Base-by-base conservation (phyloP, 441 rosid species). In the Cnidoscolus chayamansa region DNA sequence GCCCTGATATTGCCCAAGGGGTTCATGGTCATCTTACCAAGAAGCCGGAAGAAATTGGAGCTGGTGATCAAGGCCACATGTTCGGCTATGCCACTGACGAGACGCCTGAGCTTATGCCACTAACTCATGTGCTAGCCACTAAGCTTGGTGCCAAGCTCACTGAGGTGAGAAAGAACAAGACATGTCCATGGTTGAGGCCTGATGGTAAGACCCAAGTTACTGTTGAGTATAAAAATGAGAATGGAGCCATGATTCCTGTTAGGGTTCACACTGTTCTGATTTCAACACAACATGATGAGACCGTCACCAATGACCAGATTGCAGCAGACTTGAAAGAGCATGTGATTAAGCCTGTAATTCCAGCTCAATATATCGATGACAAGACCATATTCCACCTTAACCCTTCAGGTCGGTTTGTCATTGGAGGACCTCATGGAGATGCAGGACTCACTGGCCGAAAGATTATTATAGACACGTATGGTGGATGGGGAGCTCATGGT, bases 61-160 rank as follows among this genome's bases (percentile, higher is more conserved):
- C 96, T 67, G 96, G 96, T 75, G 96, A 90, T 71, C 95, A 90
- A 63, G 95, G 92, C 3, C 94, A 89, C 67, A 89, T 89, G 91
- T 89, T 89, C 31, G 92, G 94, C 5, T 89, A 89, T 72, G 96
- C 92, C 12, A 84, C 96, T 0, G 93, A 90, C 73, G 93, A 90
- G 73, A 90, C 96, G 6, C 87, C 91, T 10, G 93, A 90, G 82
- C 76, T 88, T 4, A 88, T 90, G 96, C 96, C 93, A 0, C 78
- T 90, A 68, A 90, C 96, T 49, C 96, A 88, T 81, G 91, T 88
- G 35, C 82, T 90, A 47, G 90, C 96, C 20, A 90, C 91, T 32
- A 78, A 90, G 84, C 91, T 90, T 45, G 96, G 96, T 70, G 93
- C 93, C 62, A 90, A 85, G 87, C 90, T 90, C 13, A 88, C 96